A percentile compares a stretch with the other conserved stretches of the same genome.
Conservation (phyloP, 306 rosid genomes). For the Vigna trinervia region DNA sequence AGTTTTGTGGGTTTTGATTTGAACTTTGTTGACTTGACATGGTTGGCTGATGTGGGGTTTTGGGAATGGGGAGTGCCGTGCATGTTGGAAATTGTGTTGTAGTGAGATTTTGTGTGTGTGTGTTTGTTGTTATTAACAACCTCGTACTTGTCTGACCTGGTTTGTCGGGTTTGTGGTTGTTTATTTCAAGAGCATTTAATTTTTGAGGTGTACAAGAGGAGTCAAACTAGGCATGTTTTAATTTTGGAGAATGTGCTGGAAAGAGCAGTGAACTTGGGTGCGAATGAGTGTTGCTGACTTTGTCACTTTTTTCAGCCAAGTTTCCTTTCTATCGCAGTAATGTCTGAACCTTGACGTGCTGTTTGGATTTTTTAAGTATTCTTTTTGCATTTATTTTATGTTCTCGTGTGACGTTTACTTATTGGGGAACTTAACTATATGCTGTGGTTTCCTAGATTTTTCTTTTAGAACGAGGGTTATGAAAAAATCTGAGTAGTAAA, state of each 20-base stretch:
- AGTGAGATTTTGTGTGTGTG: conserved; percentile 27
- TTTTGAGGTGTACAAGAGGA: conserved; percentile 35
- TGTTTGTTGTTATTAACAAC: conserved; percentile 33
- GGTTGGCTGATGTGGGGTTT: conserved; percentile 34
- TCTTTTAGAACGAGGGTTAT: conserved; percentile 28
- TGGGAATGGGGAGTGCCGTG: conserved; percentile 34
- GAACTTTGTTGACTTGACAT: conserved; percentile 36
- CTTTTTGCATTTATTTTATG: conserved; percentile 38
- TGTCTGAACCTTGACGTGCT: conserved; percentile 31
- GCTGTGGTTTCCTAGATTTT: conserved; percentile 17
- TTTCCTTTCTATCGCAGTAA: conserved; percentile 39
- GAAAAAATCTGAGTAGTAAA: neutral
- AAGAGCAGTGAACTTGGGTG: conserved; percentile 38
- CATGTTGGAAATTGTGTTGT: conserved; percentile 43
- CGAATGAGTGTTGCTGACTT: conserved; percentile 41
- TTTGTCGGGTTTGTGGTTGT: conserved; percentile 44
- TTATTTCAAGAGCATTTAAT: conserved; percentile 34
- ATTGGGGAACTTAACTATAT: conserved; percentile 7
- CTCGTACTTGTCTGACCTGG: conserved; percentile 45
- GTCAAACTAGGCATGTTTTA: conserved; percentile 56
- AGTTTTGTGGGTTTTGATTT: conserved; percentile 34
- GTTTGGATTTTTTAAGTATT: conserved; percentile 28
- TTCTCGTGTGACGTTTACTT: conserved; percentile 24
- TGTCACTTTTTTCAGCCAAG: conserved; percentile 38
- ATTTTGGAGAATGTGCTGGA: conserved; percentile 43